Percentiles rank a stretch among this genome's conserved stretches.
These are phyloP conservation scores for Candida pseudocylindracea DNA, from an alignment of 1,139 yeast genomes.

Conservation along the genomic window DNA sequence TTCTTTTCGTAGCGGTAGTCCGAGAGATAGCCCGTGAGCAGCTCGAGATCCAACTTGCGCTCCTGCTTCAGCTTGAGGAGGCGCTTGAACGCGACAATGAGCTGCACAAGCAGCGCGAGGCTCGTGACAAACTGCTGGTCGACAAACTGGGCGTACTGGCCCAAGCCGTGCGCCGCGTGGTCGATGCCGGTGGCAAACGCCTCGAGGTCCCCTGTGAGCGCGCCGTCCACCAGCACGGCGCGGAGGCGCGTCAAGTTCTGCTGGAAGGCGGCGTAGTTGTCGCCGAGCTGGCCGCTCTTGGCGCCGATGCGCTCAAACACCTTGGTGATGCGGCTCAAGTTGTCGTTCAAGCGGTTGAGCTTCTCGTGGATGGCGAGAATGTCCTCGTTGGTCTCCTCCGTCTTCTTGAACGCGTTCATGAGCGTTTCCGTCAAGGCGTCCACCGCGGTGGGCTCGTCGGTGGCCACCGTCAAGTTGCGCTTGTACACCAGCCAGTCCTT, in stretches of 20 bases:
- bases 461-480: constrained; percentile 26
- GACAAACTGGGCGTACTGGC: constrained; percentile 26
- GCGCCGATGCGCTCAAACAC: constrained; percentile 53
- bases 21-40: constrained; percentile 51
- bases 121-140: constrained; percentile 73
- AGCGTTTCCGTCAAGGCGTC: constrained; percentile 68
- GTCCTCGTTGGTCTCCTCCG: constrained; percentile 52
- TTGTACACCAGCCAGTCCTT: constrained; percentile 72
- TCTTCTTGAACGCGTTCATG: constrained; percentile 64
- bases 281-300: constrained; percentile 49
- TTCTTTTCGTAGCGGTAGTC: constrained; percentile 52
- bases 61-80: constrained; percentile 74
- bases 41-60: constrained; percentile 79
- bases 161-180: constrained; percentile 23
- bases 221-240: constrained; percentile 12
- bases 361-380: constrained; percentile 69
- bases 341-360: constrained; percentile 67
- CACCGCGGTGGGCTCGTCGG: constrained; percentile 7
- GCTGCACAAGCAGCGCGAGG: constrained; percentile 72
- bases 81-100: constrained; percentile 52
- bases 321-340: constrained; percentile 55
- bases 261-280: constrained; percentile 53
- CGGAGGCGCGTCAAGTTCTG: constrained; percentile 50
- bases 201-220: constrained; percentile 10
- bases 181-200: constrained; percentile 23